Base-by-base conservation (phyloP, 208 protist genomes). In the Leishmania turanica region DNA sequence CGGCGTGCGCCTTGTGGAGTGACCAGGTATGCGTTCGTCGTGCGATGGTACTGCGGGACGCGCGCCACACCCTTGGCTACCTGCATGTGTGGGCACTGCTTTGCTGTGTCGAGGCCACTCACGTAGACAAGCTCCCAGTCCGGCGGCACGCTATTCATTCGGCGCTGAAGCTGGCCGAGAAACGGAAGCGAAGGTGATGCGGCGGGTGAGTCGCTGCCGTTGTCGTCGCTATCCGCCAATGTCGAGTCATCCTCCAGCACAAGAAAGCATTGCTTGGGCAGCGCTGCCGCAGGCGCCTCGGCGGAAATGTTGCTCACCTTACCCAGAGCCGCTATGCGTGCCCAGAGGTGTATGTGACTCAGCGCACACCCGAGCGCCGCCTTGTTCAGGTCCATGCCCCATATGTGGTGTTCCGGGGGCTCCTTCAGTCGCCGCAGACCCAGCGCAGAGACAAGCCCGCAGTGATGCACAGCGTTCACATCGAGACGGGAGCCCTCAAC, bases 121-220 rank as follows among this genome's bases (percentile, higher is more conserved):
- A 97, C 77, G 77, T 97, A 97, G 11, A 97, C 79, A 13, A 97
- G 81, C 75, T 96, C 86, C 92, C 95, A 97, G 65, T 95, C 87
- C 2, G 64, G 0, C 42, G 94, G 94, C 17, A 96, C 91, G 11
- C 62, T 68, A 0, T 45, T 21, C 73, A 87, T 79, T 53, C 84
- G 73, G 9, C 24, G 54, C 34, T 82, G 37, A 60, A 91, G 92
- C 51, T 70, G n/a, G 11, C 75, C 68, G 21, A 90, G 68, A 78
- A 96, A 93, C 54, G 77, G 49, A 17, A 13, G n/a, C 37, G 75
- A 31, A 1, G 72, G 49, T 7, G 40, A 56, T 15, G 53, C 7
- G 21, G 1, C 19, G 4, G 15, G 45, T 8, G 27, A n/a, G 13
- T n/a, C 70, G 47, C 49, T n/a, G 4, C 40, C 70, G 5, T 34